These are phyloP conservation scores for Dimargaris cristalligena DNA, from an alignment of 192 early-diverging fungal species.

Conservation along the genomic window DNA sequence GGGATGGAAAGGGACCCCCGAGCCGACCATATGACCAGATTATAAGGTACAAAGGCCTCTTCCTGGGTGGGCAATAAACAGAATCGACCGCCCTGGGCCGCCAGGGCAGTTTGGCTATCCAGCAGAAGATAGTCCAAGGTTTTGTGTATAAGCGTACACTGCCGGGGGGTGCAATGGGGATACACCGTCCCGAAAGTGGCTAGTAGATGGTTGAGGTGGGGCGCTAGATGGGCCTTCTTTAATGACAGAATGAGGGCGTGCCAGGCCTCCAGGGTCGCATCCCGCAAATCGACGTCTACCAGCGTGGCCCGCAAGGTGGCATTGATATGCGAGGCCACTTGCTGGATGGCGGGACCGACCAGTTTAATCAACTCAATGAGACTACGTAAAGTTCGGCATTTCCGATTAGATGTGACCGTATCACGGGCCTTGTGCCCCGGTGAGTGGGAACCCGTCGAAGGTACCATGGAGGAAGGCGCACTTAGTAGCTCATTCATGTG, in stretches of 20 bases:
- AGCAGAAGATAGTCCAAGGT: slow-evolving; percentile 6
- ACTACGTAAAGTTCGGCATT: neutral
- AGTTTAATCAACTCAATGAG: slow-evolving; percentile 6
- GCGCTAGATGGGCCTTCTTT: neutral
- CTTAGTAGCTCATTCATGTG: slow-evolving; percentile 2
- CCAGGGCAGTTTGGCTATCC: neutral
- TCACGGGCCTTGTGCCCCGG: too few relatives aligned
- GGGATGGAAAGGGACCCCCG: slow-evolving; percentile 3
- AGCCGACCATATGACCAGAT: neutral
- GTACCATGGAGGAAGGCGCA: neutral
- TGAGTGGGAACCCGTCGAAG: too few relatives aligned
- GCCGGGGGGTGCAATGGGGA: neutral
- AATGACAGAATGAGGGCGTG: neutral
- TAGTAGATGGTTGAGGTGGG: neutral
- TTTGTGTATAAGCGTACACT: neutral
- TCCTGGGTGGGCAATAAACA: neutral
- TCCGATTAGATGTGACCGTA: too few relatives aligned
- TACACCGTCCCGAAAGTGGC: neutral
- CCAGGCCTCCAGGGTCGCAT: slow-evolving; percentile 6
- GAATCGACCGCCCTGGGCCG: neutral
- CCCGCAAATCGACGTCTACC: neutral
- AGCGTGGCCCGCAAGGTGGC: slow-evolving; percentile 2
- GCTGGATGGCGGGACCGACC: neutral
- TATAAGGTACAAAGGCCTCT: neutral
- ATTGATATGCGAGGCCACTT: neutral